Percentiles rank a stretch among this genome's conserved stretches.
Conservation (phyloP, 306 rosid genomes). For the Lagenaria siceraria region DNA sequence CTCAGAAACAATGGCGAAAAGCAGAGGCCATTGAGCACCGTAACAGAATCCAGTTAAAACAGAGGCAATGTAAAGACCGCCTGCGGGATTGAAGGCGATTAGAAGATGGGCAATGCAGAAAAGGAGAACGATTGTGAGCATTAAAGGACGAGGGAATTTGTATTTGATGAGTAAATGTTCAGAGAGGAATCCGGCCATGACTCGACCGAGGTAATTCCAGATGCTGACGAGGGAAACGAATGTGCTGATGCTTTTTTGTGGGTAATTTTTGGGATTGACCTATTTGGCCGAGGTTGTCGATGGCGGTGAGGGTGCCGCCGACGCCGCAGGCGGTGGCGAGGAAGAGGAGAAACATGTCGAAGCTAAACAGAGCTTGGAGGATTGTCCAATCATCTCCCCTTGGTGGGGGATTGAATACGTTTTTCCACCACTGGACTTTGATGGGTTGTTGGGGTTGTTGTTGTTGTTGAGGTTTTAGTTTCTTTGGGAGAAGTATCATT, state of each 20-base stretch:
- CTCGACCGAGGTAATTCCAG: constrained; percentile 45
- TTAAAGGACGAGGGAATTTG: constrained; percentile 33
- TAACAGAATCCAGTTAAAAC: constrained; percentile 56
- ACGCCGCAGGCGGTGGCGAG: constrained; percentile 37
- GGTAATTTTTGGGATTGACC: constrained; percentile 38
- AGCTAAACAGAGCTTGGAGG: constrained; percentile 50
- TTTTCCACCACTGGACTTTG: constrained; percentile 32
- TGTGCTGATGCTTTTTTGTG: constrained; percentile 29
- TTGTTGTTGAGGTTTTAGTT: not conserved
- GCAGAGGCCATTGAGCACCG: constrained; percentile 78
- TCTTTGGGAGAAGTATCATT: not conserved
- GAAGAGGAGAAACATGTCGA: constrained; percentile 42
- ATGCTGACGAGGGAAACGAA: constrained; percentile 52
- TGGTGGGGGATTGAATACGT: constrained; percentile 27
- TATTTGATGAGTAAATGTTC: constrained; percentile 25
- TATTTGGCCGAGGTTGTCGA: constrained; percentile 50
- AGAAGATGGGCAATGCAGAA: constrained; percentile 41
- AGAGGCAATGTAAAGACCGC: constrained; percentile 42
- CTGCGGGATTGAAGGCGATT: constrained; percentile 28
- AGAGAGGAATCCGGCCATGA: constrained; percentile 33
- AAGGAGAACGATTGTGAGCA: constrained; percentile 31
- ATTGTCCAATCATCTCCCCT: constrained; percentile 52
- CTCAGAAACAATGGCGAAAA: constrained; percentile 76
- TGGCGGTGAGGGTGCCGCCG: constrained; percentile 45
- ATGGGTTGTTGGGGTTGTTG: no score